Conservation (phyloP, 1,284 basidiomycete genomes). For the Stygiomarasmius scandens region DNA sequence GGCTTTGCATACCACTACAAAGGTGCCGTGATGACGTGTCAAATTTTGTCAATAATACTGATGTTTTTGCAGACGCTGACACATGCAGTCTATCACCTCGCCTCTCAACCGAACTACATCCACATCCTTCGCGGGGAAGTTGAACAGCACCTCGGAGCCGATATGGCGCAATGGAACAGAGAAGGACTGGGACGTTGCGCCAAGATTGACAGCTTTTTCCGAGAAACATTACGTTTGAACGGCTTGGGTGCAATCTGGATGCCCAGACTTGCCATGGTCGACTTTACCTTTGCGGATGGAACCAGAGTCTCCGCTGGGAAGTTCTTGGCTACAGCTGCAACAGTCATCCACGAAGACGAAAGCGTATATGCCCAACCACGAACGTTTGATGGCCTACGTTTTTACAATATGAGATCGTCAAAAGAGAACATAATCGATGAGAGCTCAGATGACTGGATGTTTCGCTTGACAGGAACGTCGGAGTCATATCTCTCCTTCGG, state of each 20-base stretch:
- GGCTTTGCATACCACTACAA: conserved; percentile 42
- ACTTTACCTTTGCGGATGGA: conserved; percentile 47
- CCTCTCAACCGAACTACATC: conserved; percentile 37
- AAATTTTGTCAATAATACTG: background rate
- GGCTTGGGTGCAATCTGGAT: conserved; percentile 28
- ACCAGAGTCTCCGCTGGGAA: conserved; percentile 41
- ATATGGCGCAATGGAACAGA: conserved; percentile 35
- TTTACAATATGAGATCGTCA: conserved; percentile 24
- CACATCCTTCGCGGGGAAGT: conserved; percentile 40
- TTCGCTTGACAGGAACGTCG: conserved; percentile 34
- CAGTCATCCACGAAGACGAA: conserved; percentile 38
- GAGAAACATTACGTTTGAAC: conserved; percentile 39
- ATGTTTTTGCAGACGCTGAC: conserved; percentile 31
- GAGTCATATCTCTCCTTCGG: conserved; percentile 42
- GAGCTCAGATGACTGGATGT: conserved; percentile 14
- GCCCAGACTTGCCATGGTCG: conserved; percentile 15
- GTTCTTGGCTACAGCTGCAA: conserved; percentile 33
- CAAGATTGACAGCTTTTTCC: conserved; percentile 45
- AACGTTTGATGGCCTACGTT: conserved; percentile 41
- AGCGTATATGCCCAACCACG: conserved; percentile 33
- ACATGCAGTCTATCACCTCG: conserved; percentile 40
- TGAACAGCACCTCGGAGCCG: conserved; percentile 26
- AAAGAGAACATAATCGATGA: background rate
- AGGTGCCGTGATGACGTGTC: conserved; percentile 27
- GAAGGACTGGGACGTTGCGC: conserved; percentile 34